These are phyloP conservation scores for Juglanconis sp. DNA, from an alignment of 2,329 filamentous ascomycete genomes.

Conservation along the genomic window DNA sequence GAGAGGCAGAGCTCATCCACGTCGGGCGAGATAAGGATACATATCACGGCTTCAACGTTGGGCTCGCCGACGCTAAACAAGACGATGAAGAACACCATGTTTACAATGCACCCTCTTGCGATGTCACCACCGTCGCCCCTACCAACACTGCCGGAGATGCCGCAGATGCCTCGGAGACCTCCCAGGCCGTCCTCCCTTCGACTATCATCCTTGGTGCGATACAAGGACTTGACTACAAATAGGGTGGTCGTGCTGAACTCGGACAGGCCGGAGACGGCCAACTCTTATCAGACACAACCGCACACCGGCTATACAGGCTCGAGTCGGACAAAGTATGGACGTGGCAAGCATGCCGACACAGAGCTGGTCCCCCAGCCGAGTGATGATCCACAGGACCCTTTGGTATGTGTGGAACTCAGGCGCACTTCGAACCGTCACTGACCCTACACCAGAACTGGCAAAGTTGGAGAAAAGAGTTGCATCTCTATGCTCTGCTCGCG, in stretches of 20 bases:
- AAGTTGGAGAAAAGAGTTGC: slow-evolving; percentile 50
- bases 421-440: neutral
- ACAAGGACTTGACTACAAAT: neutral
- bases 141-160: neutral
- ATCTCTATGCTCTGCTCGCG: slow-evolving; percentile 44
- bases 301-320: slow-evolving; percentile 26
- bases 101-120: slow-evolving; percentile 1
- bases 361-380: slow-evolving; percentile 55
- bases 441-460: slow-evolving; percentile 49
- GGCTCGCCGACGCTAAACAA: neutral
- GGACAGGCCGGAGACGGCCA: slow-evolving; percentile 23
- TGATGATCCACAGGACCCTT: slow-evolving; percentile 50
- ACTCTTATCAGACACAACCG: slow-evolving; percentile 12
- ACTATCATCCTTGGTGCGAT: slow-evolving; percentile 5
- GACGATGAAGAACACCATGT: neutral
- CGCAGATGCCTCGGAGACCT: neutral
- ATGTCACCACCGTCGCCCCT: slow-evolving; percentile 9
- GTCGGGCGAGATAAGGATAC: neutral
- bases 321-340: slow-evolving; percentile 45
- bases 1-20: slow-evolving; percentile 1
- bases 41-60: neutral
- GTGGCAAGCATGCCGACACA: slow-evolving; percentile 38
- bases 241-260: slow-evolving; percentile 23
- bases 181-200: slow-evolving; percentile 7
- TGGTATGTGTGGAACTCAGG: slow-evolving; percentile 36